Evolutionary conservation across 805 yeast genomes (phyloP).

Genomic region (Komagataella pastoris): DNA sequence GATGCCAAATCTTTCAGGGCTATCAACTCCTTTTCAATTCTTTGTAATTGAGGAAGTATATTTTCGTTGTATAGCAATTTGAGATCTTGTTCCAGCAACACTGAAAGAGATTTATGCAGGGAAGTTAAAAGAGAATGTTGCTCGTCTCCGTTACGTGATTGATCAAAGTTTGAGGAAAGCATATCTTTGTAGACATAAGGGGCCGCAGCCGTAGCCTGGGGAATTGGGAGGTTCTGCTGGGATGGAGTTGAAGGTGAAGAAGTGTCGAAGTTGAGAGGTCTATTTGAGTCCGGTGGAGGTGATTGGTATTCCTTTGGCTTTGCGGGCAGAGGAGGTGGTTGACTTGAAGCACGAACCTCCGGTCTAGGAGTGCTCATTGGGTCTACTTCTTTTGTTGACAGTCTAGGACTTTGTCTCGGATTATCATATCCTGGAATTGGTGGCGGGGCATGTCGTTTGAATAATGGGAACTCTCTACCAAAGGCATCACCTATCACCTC

Average conservation of each 20-base stretch:
- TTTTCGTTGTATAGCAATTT: constrained; percentile 3
- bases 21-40: constrained; percentile 8
- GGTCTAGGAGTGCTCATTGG: background rate
- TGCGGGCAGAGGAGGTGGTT: constrained; percentile 5
- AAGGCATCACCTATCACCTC: constrained; percentile 9
- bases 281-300: background rate
- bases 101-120: background rate
- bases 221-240: background rate
- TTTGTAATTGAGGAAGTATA: constrained; percentile 1
- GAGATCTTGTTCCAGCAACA: background rate
- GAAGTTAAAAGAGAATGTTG: background rate
- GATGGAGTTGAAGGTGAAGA: background rate
- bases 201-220: background rate
- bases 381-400: background rate
- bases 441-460: background rate
- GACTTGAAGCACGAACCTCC: constrained; percentile 1
- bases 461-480: constrained; percentile 5
- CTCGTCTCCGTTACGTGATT: background rate
- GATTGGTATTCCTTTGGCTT: constrained; percentile 1
- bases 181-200: background rate
- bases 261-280: background rate
- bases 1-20: constrained; percentile 8
- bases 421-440: background rate
- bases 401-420: background rate
- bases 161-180: background rate